Base-by-base conservation (phyloP, 2,329 filamentous ascomycete species). In the Chaetoscypha palmicola region DNA sequence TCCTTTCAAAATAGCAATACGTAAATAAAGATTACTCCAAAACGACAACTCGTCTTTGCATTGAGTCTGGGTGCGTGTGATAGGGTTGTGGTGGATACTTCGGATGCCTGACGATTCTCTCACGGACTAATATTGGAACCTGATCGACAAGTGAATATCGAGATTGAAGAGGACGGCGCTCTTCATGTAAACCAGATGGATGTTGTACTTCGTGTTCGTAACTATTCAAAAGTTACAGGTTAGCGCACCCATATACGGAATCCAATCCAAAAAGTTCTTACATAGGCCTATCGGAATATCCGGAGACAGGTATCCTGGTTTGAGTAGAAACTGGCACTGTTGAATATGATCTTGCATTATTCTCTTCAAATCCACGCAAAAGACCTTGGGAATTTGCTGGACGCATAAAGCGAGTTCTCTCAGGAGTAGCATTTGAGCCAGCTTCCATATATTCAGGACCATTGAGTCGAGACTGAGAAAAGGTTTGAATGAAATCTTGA, bases 391-490 rank as follows among this genome's bases (percentile, higher is more conserved):
- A 47, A 45, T 31, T 28, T 40, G 36, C 46, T 51, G 24, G 12
- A 12, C 37, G 20, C 28, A 39, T 44, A 21, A 49, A 53, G 43
- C 28, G 40, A 49, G 44, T 37, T 48, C 49, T 50, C 38, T 56
- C 52, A 50, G 50, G 40, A 46, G 49, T 22, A 44, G 47, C 35
- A 52, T 31, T 45, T 24, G 51, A 51, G 20, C 46, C 46, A 57
- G 54, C 41, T 45, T 46, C 52, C 47, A 50, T 33, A 31, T 39
- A 48, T 19, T 46, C 33, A 12, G 47, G 40, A 17, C 46, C 39
- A 43, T 56, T 53, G 54, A 56, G 46, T 33, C 50, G 50, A 56
- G 56, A 57, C 43, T 61, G 55, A 55, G 57, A 59, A 47, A 57
- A 56, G 51, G 45, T 51, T 44, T 58, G 48, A 55, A 56, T 47